Evolutionary conservation across 768 basidiomycete species (phyloP), one percentile per base, ranked within the genome.

Genomic region (Vararia minispora): DNA sequence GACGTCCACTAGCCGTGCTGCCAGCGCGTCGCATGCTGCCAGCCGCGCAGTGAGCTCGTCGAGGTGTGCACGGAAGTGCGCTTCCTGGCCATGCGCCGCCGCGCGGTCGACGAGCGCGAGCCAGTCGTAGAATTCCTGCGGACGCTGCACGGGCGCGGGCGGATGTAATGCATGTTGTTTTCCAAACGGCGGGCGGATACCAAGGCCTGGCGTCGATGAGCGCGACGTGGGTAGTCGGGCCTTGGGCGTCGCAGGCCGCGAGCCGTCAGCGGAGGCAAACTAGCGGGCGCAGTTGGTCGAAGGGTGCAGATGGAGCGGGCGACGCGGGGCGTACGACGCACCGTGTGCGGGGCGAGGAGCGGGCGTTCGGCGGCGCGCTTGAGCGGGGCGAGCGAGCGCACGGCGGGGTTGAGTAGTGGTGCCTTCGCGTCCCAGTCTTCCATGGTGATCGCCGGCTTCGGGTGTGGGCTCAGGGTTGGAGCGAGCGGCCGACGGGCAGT

Each of bases 61-160:
- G 14, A 92, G 72, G 57, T 97, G 86, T 1, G 79, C 76, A 18
- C 88, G 72, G 56, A 95, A 97, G 54, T 91, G 82, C 5, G 88
- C 77, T 52, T 97, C 94, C 52, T 98, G 94, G 42, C 85, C 85
- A 51, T 90, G 89, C 6, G 90, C 83, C 26, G 95, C 87, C 3
- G 84, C 83, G 12, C 83, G 71, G 47, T 95, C 91, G 37, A 99
- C 78, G 28, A 84, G 68, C 3, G 87, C 69, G 57, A 91, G 94
- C 82, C 91, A 95, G 61, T 98, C 94, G 54, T 92, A 89, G 59
- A 99, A 94, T 48, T 97, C 90, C 51, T 98, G 89, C 1, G 91
- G 82, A 0, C 90, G 94, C 45, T 82, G 74, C 27, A 98, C 79
- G 4, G 86, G 80, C 28, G 76, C 71, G 35, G 71, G 73, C 2